Evolutionary conservation across 257 asterid species (phyloP).

Genomic region (Solanum rostratum): DNA sequence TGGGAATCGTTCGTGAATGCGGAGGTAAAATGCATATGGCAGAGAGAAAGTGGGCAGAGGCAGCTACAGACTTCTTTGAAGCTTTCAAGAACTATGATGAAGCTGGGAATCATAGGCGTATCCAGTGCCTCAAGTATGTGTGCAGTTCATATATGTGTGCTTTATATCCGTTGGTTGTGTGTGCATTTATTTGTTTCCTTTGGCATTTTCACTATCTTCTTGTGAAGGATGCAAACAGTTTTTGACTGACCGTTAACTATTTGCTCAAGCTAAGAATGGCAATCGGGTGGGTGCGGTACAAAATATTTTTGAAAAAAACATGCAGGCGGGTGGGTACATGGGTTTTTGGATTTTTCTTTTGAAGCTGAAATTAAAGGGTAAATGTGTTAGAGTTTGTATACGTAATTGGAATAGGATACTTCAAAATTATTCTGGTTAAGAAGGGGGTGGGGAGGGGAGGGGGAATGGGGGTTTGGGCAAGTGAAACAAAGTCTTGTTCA

Average conservation of each 20-base stretch:
- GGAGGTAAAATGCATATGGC: constrained; percentile 99
- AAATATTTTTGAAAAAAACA: too few species aligned
- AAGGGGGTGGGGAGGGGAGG: neutral
- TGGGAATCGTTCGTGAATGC: constrained; percentile 97
- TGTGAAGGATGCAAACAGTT: neutral
- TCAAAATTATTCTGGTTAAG: neutral
- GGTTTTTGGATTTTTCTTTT: neutral
- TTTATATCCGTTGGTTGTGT: neutral
- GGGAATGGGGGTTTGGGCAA: neutral
- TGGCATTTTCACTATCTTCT: neutral
- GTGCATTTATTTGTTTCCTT: neutral
- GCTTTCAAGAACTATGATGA: constrained; percentile 97
- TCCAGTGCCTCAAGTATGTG: constrained; percentile 86
- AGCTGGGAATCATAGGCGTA: constrained; percentile 96
- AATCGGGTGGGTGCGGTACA: neutral
- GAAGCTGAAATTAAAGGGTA: neutral
- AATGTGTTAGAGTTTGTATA: neutral
- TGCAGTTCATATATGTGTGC: neutral
- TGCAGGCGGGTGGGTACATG: neutral
- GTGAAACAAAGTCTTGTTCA: neutral
- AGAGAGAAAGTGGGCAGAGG: constrained; percentile 91
- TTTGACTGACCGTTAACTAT: neutral
- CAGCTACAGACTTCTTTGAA: constrained; percentile 97
- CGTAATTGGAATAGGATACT: neutral
- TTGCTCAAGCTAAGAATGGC: neutral